phyloP scores from a whole-genome alignment of 345 rosid genomes.

The Hibiscus tridactylites region DNA sequence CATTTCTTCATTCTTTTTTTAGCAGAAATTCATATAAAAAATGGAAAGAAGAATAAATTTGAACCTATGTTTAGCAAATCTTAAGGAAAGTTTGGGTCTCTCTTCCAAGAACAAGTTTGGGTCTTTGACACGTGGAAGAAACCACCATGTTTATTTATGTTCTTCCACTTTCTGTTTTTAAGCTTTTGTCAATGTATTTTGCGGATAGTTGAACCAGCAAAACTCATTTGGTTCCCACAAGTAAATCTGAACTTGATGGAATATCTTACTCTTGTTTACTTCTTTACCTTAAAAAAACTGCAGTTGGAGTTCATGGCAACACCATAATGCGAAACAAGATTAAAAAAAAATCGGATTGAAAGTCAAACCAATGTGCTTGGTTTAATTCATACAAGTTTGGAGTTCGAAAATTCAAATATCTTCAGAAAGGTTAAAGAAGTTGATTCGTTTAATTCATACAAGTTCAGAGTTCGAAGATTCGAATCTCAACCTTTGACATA shows the following conservation, averaged over 20 bases:
- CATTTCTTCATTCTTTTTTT: constrained; percentile 6
- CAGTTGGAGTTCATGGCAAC: no score
- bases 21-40: neutral
- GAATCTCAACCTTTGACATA: neutral
- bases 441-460: neutral
- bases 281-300: no score
- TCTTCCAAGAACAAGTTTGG: neutral
- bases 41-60: neutral
- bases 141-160: neutral
- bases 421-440: neutral
- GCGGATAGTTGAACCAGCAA: neutral
- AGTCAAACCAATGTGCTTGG: no score
- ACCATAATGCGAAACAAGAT: no score
- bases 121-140: constrained; percentile 5
- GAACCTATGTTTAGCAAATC: constrained; percentile 6
- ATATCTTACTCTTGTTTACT: no score
- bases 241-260: no score
- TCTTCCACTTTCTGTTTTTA: neutral
- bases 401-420: no score
- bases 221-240: neutral
- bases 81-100: neutral
- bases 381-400: no score
- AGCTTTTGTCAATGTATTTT: neutral
- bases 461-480: neutral
- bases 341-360: no score